Percentiles rank a stretch among this genome's conserved stretches.
Evolutionary conservation across 169 alveolate species (phyloP).

Genomic region (Plasmodium berghei): DNA sequence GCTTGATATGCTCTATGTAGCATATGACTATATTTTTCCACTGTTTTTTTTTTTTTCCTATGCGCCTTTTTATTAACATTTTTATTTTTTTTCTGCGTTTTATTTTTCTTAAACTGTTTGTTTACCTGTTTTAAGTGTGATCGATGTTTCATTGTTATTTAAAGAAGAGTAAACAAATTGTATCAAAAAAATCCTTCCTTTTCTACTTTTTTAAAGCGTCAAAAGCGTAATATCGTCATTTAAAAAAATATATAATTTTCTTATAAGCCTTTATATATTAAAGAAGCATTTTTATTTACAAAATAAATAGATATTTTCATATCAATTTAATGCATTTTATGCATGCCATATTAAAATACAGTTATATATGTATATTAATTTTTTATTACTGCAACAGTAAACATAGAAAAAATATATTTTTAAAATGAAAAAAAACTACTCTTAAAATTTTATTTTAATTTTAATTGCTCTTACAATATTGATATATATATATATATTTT

Average conservation of each 20-base stretch:
- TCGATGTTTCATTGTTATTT: conserved; percentile 60
- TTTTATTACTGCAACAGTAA: too few relatives aligned
- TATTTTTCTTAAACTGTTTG: conserved; percentile 47
- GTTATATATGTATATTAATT: too few relatives aligned
- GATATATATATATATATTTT: too few relatives aligned
- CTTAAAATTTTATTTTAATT: too few relatives aligned
- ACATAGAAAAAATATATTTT: too few relatives aligned
- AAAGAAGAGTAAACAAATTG: background rate
- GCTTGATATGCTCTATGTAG: conserved; percentile 40
- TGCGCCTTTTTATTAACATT: conserved; percentile 22
- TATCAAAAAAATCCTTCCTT: background rate
- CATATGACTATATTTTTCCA: conserved; percentile 30
- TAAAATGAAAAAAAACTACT: too few relatives aligned
- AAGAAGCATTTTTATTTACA: too few relatives aligned
- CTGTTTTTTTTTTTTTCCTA: conserved; percentile 30
- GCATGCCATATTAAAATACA: too few relatives aligned
- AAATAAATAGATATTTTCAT: too few relatives aligned
- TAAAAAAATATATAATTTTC: background rate
- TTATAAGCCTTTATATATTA: too few relatives aligned
- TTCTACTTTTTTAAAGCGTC: conserved; percentile 1
- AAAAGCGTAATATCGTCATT: background rate
- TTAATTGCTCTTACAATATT: too few relatives aligned
- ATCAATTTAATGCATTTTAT: too few relatives aligned
- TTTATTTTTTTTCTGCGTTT: conserved; percentile 42
- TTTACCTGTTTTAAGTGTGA: conserved; percentile 63